A percentile compares a stretch with the other conserved stretches of the same genome.
phyloP scores from a whole-genome alignment of 2,329 filamentous ascomycete genomes.

The Geosmithia flava region DNA sequence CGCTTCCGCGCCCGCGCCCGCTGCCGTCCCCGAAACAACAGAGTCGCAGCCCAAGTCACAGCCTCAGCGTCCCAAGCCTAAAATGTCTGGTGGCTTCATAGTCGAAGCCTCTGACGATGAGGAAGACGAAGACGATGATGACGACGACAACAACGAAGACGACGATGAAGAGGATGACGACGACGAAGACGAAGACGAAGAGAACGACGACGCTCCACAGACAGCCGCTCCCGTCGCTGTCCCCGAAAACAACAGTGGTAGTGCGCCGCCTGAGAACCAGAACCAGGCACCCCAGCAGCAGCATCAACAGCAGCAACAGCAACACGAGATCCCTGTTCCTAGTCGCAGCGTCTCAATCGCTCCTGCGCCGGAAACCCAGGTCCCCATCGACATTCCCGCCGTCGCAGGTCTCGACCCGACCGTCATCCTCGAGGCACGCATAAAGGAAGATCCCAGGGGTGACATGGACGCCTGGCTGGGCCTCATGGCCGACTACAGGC shows the following conservation, averaged over 20 bases:
- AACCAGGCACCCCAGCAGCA: slow-evolving; percentile 2
- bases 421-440: slow-evolving; percentile 75
- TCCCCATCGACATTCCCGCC: slow-evolving; percentile 11
- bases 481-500: slow-evolving; percentile 74
- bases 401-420: slow-evolving; percentile 51
- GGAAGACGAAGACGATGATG: slow-evolving; percentile 22
- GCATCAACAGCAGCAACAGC: background rate
- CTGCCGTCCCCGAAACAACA: no score
- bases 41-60: no score
- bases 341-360: slow-evolving; percentile 6
- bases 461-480: slow-evolving; percentile 86
- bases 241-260: background rate
- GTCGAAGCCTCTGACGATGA: slow-evolving; percentile 49
- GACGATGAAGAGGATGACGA: no score
- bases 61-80: slow-evolving; percentile 34
- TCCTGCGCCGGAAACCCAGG: slow-evolving; percentile 3
- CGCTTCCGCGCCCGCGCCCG: no score
- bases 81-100: slow-evolving; percentile 47
- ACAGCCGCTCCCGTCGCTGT: background rate
- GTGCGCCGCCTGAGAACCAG: slow-evolving; percentile 1
- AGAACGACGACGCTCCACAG: no score
- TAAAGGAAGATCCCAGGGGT: slow-evolving; percentile 84
- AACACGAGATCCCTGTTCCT: background rate
- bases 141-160: slow-evolving; percentile 7
- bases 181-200: no score